These are phyloP conservation scores for Pilobolus umbonatus DNA, from an alignment of 192 early-diverging fungal species.

Conservation along the genomic window DNA sequence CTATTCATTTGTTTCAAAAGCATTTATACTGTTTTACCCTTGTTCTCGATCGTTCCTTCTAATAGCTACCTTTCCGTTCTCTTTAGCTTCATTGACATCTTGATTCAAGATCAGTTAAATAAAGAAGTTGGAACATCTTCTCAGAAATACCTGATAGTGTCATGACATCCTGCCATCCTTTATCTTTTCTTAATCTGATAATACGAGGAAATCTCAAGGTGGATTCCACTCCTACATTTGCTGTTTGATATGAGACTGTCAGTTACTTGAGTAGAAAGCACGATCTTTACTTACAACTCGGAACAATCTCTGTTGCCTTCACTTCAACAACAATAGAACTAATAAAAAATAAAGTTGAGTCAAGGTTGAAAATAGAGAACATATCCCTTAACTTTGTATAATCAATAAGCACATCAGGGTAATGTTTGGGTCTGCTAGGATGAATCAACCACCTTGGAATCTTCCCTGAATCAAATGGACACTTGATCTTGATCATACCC, in stretches of 20 bases:
- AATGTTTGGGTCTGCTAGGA: background rate
- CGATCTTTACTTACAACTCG: conserved; percentile 14
- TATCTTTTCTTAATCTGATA: conserved; percentile 61
- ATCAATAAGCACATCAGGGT: conserved; percentile 5
- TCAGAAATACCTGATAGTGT: conserved; percentile 14
- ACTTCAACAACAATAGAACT: conserved; percentile 61
- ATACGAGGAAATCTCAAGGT: conserved; percentile 81
- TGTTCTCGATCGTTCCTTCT: background rate
- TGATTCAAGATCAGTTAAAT: no score
- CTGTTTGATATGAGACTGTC: no score
- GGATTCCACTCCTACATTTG: conserved; percentile 50
- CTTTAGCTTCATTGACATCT: no score
- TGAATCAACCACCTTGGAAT: background rate
- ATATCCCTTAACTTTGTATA: background rate
- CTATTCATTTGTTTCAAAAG: no score
- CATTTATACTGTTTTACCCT: background rate
- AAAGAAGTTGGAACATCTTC: no score
- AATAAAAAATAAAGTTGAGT: background rate
- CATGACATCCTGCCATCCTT: conserved; percentile 44
- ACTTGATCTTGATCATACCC: background rate
- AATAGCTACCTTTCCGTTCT: background rate
- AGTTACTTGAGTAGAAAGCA: background rate
- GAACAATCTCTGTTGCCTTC: conserved; percentile 60
- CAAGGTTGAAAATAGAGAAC: no score
- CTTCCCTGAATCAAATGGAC: conserved; percentile 8